Base-by-base conservation (phyloP, 129 eudicot genomes). In the Apium graveolens region DNA sequence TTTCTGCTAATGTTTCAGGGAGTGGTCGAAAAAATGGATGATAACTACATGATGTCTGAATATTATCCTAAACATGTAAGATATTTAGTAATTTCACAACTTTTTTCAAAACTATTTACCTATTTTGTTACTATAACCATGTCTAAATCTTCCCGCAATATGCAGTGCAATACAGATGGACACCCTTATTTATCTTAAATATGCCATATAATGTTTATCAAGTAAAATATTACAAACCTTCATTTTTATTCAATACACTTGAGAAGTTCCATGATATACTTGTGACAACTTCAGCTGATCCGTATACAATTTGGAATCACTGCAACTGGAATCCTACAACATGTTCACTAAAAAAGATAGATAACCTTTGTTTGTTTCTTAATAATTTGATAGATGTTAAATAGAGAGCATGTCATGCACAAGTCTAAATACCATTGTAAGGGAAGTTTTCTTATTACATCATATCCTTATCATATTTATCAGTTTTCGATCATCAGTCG, bases 271-370 rank as follows among this genome's bases (percentile, higher is more conserved):
- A 89, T 87, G 91, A 96, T 81, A 82, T 79, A 77, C 82, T 96
- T 83, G 99, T 90, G 44, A 97, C 99, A 62, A 90, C 99, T 79
- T 80, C 95, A 62, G 91, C 97, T 85, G 99, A 96, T 86, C 85
- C 82, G 53, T 86, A 57, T 35, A 93, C 91, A 48, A 85, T 46
- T 31, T 96, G 99, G 99, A 82, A 84, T 48, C 90, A 20, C 46
- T 96, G 99, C 91, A 90, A 90, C 86, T 20, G 66, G 35, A 68
- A 90, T 82, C 90, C 89, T n/a, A n/a, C n/a, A n/a, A n/a, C n/a
- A n/a, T n/a, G n/a, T n/a, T n/a, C n/a, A n/a, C n/a, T n/a, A n/a
- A n/a, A n/a, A n/a, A n/a, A n/a, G n/a, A n/a, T n/a, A n/a, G n/a
- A n/a, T n/a, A n/a, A 35, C 37, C 37, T 35, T 35, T 35, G 37